Conservation (phyloP, 352 stramenopile species). For the Globisporangium paroecandrum region DNA sequence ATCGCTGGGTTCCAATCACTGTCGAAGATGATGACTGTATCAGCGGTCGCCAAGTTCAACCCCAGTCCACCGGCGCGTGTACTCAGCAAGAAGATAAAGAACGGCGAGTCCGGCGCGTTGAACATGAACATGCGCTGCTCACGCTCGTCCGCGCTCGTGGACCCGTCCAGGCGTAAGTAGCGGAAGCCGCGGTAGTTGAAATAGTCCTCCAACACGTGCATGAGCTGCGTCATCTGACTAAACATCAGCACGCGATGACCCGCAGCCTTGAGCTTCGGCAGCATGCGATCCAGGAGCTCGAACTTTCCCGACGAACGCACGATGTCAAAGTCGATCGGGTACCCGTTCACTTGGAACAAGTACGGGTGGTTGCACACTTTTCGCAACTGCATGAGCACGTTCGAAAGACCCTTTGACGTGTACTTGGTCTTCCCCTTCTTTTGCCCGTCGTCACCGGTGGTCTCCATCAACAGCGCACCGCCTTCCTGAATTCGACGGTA, state of each 20-base stretch:
- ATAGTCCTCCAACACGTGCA: constrained; percentile 90
- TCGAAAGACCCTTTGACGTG: constrained; percentile 81
- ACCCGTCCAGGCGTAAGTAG: constrained; percentile 96
- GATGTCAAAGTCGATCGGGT: constrained; percentile 85
- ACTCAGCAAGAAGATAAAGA: constrained; percentile 97
- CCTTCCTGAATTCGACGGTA: constrained; percentile 87
- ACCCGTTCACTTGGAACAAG: constrained; percentile 81
- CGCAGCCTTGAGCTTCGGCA: constrained; percentile 91
- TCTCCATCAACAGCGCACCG: constrained; percentile 79
- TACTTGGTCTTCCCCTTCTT: constrained; percentile 81
- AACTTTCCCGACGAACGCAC: constrained; percentile 91
- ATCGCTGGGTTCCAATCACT: constrained; percentile 99
- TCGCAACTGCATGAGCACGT: constrained; percentile 86
- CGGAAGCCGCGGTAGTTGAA: constrained; percentile 89
- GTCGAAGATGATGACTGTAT: constrained; percentile 99
- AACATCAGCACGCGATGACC: constrained; percentile 91
- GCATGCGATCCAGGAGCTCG: constrained; percentile 95
- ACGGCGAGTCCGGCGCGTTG: constrained; percentile 88
- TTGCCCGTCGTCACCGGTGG: constrained; percentile 51
- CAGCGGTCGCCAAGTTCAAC: constrained; percentile 97
- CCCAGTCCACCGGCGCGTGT: constrained; percentile 97
- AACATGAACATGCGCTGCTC: constrained; percentile 98
- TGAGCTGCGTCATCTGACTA: constrained; percentile 88
- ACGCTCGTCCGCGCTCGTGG: constrained; percentile 94
- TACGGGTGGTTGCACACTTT: constrained; percentile 91